Evolutionary conservation across 352 stramenopile genomes (phyloP).

Genomic region (Ophiocytium majus): DNA sequence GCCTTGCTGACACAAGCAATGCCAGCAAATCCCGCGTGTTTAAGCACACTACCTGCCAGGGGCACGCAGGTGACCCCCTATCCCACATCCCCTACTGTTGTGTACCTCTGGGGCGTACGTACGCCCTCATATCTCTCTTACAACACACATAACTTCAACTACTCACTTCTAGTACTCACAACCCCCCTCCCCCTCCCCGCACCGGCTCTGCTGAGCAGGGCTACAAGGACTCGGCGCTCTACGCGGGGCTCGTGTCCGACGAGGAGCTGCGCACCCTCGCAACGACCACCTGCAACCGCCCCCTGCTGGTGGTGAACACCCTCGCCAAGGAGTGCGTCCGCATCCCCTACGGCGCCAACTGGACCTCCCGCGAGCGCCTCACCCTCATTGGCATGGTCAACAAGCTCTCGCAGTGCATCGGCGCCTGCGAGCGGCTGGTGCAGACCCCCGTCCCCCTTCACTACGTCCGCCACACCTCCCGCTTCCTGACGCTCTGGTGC

Average conservation of each 20-base stretch:
- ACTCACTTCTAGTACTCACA: no score
- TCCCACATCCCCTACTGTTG: no score
- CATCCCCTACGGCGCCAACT: constrained; percentile 54
- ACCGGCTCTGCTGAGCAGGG: constrained; percentile 21
- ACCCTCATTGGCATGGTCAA: constrained; percentile 66
- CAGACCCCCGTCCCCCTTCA: constrained; percentile 75
- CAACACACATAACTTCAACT: no score
- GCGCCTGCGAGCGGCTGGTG: constrained; percentile 72
- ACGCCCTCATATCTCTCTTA: no score
- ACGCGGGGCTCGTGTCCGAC: constrained; percentile 27
- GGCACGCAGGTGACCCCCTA: no score
- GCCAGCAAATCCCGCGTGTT: no score
- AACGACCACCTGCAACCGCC: constrained; percentile 45
- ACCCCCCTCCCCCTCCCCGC: not conserved
- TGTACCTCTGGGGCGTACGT: no score
- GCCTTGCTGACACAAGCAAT: no score
- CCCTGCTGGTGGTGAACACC: constrained; percentile 49
- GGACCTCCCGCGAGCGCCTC: constrained; percentile 69
- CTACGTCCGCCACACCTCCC: constrained; percentile 71
- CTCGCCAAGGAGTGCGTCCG: constrained; percentile 39
- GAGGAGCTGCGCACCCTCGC: constrained; percentile 31
- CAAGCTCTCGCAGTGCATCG: constrained; percentile 66
- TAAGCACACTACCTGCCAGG: no score
- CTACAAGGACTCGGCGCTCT: constrained; percentile 42
- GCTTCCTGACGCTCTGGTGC: constrained; percentile 71